Percentiles rank a stretch among this genome's conserved stretches.
Conservation (phyloP, 2,329 filamentous ascomycete genomes). For the Xylaria sp. region DNA sequence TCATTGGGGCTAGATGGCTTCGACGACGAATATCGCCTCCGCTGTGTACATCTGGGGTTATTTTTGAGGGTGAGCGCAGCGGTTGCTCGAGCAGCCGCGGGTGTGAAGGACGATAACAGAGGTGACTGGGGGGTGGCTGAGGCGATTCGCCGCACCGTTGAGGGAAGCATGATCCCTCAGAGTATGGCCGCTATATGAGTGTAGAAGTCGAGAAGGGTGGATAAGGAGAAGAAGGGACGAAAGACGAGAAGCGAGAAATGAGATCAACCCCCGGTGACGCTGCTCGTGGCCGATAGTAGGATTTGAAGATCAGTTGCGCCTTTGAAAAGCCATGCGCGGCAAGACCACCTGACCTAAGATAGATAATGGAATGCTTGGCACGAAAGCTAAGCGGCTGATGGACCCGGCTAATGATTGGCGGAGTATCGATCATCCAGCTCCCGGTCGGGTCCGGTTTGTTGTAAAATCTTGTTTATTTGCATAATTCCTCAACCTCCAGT, state of each 20-base stretch:
- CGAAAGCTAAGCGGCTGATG: conserved; percentile 1
- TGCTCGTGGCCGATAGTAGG: conserved; percentile 27
- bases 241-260: neutral
- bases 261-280: conserved; percentile 16
- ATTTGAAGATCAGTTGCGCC: conserved; percentile 16
- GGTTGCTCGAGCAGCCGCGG: conserved; percentile 54
- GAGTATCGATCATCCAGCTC: conserved; percentile 35
- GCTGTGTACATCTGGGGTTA: conserved; percentile 57
- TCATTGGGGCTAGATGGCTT: conserved; percentile 71
- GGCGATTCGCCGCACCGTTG: conserved; percentile 66
- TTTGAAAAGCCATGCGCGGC: conserved; percentile 35
- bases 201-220: neutral
- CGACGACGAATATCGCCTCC: conserved; percentile 66
- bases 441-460: neutral
- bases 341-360: conserved; percentile 28
- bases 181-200: neutral
- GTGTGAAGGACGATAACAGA: conserved; percentile 56
- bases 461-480: neutral
- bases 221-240: neutral
- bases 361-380: conserved; percentile 24
- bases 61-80: conserved; percentile 52
- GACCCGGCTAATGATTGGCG: conserved; percentile 9
- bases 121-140: conserved; percentile 58
- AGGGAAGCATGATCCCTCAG: conserved; percentile 60
- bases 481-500: neutral